phyloP scores from a whole-genome alignment of 768 basidiomycete genomes.

The Suillus variegatus region DNA sequence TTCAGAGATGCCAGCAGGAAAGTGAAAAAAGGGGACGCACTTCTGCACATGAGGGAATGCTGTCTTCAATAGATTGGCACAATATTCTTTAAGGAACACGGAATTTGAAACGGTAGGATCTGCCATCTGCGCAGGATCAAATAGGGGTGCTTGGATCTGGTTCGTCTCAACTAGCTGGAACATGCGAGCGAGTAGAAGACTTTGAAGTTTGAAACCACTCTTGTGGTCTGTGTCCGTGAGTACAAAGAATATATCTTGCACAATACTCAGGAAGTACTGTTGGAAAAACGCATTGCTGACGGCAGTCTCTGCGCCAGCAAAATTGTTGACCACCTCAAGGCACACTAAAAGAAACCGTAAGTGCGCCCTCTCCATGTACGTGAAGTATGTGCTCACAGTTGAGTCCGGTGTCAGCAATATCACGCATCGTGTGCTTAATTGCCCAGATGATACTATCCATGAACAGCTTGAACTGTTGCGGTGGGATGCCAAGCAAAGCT shows the following conservation, averaged over 20 bases:
- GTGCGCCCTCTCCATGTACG: conserved; percentile 5
- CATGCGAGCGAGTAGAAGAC: conserved; percentile 87
- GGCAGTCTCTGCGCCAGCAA: conserved; percentile 74
- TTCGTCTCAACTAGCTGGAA: conserved; percentile 90
- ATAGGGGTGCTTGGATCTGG: conserved; percentile 79
- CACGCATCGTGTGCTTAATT: conserved; percentile 99
- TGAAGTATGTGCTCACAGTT: conserved; percentile 49
- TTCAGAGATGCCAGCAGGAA: conserved; percentile 12
- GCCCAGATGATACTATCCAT: conserved; percentile 99
- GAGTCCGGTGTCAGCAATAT: conserved; percentile 91
- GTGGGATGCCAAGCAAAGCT: conserved; percentile 88
- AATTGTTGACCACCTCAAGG: conserved; percentile 94
- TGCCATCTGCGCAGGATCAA: conserved; percentile 71
- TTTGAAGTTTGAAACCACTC: conserved; percentile 97
- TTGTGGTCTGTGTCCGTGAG: conserved; percentile 98
- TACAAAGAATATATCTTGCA: conserved; percentile 97
- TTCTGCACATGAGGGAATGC: conserved; percentile 93
- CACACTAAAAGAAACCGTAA: conserved; percentile 57
- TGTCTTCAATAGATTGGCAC: conserved; percentile 77
- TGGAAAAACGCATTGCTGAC: conserved; percentile 95
- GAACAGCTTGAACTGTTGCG: conserved; percentile 92
- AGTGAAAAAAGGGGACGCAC: conserved; percentile 43
- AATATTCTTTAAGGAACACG: conserved; percentile 81
- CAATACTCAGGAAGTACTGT: conserved; percentile 89
- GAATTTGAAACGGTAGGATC: conserved; percentile 77